A percentile compares a stretch with the other conserved stretches of the same genome.
These are phyloP conservation scores for Dunaliella primolecta DNA, from an alignment of 139 green algal species.

Conservation along the genomic window DNA sequence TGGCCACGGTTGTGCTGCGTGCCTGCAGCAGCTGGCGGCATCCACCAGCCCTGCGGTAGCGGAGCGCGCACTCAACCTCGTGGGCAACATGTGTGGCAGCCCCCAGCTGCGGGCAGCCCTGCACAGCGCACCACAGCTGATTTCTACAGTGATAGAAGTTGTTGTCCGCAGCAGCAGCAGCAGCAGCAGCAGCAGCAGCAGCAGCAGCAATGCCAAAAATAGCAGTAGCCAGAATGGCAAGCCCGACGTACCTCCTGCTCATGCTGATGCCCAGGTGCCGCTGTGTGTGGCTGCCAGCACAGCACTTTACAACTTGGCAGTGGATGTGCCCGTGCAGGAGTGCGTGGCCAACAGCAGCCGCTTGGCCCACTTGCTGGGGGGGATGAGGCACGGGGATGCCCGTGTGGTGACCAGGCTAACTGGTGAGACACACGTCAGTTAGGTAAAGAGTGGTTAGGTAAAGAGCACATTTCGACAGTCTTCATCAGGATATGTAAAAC, in stretches of 20 bases:
- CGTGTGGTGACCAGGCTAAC: neutral
- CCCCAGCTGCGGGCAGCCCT: constrained; percentile 6
- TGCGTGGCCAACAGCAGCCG: constrained; percentile 8
- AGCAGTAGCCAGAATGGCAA: too few relatives aligned
- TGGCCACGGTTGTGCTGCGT: neutral
- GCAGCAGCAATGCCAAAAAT: too few relatives aligned
- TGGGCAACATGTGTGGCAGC: constrained; percentile 47
- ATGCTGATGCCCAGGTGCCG: constrained; percentile 4
- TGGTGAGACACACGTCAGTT: neutral
- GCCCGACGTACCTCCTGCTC: neutral
- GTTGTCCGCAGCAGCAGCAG: constrained; percentile 7
- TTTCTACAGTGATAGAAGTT: neutral
- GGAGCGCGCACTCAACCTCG: constrained; percentile 33
- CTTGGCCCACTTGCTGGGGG: neutral
- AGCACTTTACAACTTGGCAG: constrained; percentile 42
- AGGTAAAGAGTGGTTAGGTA: too few relatives aligned
- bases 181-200: constrained; percentile 1
- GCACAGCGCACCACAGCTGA: neutral
- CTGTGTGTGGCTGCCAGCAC: constrained; percentile 22
- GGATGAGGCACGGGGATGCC: constrained; percentile 4
- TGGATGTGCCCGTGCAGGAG: constrained; percentile 32
- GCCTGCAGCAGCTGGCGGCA: constrained; percentile 13
- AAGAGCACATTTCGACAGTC: too few relatives aligned
- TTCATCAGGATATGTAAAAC: too few relatives aligned
- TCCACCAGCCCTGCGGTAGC: constrained; percentile 9